A percentile compares a stretch with the other conserved stretches of the same genome.
Conservation (phyloP, 2,329 filamentous ascomycete species). For the Akanthomyces dipterigenus region DNA sequence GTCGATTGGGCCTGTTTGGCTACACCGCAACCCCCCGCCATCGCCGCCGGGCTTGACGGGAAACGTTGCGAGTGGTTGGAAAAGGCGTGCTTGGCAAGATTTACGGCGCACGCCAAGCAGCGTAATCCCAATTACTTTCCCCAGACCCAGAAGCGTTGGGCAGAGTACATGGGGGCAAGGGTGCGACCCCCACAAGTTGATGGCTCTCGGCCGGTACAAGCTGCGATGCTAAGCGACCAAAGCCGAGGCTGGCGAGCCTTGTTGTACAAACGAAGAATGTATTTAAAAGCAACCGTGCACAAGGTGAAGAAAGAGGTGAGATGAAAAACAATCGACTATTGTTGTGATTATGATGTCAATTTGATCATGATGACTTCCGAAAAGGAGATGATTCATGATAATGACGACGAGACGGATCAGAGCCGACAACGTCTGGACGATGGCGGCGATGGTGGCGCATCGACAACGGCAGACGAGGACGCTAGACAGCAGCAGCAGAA, state of each 20-base stretch:
- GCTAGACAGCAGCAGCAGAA: background rate
- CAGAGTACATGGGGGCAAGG: too few relatives aligned
- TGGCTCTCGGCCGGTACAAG: background rate
- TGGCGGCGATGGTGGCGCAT: too few relatives aligned
- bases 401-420: too few relatives aligned
- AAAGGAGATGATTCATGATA: background rate
- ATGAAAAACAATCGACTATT: background rate
- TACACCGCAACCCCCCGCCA: background rate
- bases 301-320: too few relatives aligned
- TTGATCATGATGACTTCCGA: background rate
- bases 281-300: background rate
- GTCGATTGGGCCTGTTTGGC: background rate
- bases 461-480: background rate
- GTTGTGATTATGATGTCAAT: background rate
- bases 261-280: background rate
- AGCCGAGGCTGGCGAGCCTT: background rate
- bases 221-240: constrained; percentile 8
- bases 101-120: too few relatives aligned
- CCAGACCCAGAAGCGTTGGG: too few relatives aligned
- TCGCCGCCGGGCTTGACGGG: background rate
- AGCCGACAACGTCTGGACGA: too few relatives aligned
- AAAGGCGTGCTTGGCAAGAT: background rate
- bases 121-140: too few relatives aligned
- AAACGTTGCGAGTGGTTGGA: background rate
- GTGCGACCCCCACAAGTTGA: background rate